Evolutionary conservation across 441 rosid genomes (phyloP).

Genomic region (Metrosideros polymorpha): DNA sequence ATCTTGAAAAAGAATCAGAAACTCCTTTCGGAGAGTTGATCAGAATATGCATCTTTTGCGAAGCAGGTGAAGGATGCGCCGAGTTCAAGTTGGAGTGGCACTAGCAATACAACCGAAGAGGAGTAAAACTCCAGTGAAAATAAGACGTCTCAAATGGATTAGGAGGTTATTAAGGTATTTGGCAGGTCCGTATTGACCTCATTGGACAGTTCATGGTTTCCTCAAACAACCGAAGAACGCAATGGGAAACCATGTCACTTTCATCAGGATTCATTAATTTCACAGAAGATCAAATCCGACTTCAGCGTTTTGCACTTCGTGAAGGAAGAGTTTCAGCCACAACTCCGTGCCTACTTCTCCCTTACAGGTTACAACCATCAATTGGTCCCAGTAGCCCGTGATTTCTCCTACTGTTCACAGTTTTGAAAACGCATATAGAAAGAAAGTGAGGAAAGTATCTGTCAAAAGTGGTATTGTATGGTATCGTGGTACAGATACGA

Average conservation of each 20-base stretch:
- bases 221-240: not conserved
- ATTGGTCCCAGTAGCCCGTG: not conserved
- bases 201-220: not conserved
- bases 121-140: not conserved
- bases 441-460: not conserved
- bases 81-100: not conserved
- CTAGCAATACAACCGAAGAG: not conserved
- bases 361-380: not conserved
- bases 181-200: not conserved
- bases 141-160: no score
- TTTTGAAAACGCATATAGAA: not conserved
- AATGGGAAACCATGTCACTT: not conserved
- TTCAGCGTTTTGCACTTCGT: not conserved
- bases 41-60: not conserved
- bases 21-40: not conserved
- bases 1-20: rapidly evolving
- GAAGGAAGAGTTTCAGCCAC: not conserved
- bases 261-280: not conserved
- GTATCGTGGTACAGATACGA: rapidly evolving
- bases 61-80: not conserved
- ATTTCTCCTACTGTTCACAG: not conserved
- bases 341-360: not conserved
- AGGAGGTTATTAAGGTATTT: no score
- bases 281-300: not conserved
- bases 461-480: not conserved